phyloP scores from a whole-genome alignment of 768 basidiomycete genomes.

The Fibroporia radiculosa region DNA sequence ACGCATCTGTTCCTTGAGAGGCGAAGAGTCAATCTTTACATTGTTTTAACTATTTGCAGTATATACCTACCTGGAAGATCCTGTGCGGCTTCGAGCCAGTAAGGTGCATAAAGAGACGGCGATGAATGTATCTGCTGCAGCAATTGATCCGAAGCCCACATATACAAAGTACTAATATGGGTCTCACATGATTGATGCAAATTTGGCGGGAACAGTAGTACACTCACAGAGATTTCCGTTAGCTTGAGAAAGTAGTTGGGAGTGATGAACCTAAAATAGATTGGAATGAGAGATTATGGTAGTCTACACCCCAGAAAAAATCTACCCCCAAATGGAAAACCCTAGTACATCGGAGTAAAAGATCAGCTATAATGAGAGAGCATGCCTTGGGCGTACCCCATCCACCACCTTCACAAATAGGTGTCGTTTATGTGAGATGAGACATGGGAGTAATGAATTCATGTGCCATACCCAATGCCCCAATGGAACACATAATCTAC shows the following conservation, averaged over 20 bases:
- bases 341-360: no score
- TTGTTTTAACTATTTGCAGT: not conserved
- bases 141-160: slow-evolving; percentile 12
- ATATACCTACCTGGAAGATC: slow-evolving; percentile 4
- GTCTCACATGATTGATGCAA: not conserved
- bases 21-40: not conserved
- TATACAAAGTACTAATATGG: not conserved
- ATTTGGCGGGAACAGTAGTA: not conserved
- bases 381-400: no score
- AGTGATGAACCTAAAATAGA: no score
- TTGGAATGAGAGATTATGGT: no score
- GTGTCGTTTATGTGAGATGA: no score
- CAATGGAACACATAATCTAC: no score
- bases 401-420: no score
- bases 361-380: no score
- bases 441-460: no score
- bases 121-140: slow-evolving; percentile 16
- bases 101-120: slow-evolving; percentile 15
- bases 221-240: not conserved
- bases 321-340: slow-evolving; percentile 1
- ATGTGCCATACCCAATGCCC: no score
- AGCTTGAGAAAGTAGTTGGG: not conserved
- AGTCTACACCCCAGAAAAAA: no score
- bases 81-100: slow-evolving; percentile 10
- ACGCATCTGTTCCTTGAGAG: slow-evolving; percentile 8